Base-by-base conservation (phyloP, 2,329 filamentous ascomycete species). In the Fusarium beomiforme region DNA sequence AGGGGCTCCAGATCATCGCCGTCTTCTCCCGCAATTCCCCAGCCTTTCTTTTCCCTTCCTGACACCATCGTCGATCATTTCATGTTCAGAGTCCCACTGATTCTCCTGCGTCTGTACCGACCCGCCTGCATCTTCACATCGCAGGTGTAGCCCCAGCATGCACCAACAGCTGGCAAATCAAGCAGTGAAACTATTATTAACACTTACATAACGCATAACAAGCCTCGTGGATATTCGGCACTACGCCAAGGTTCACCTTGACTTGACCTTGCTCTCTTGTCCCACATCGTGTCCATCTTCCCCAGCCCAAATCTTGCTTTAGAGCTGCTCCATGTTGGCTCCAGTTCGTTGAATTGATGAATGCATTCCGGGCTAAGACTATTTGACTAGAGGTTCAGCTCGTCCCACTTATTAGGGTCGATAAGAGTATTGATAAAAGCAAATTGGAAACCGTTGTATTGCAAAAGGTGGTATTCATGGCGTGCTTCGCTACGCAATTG, bases 201-300 rank as follows among this genome's bases (percentile, higher is more conserved):
- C 39, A 62, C 31, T 55, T 71, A 70, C 54, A 66, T 62, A 51
- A 58, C 53, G 37, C 55, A 56, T 26, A 66, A 14, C 21, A 57
- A 43, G 41, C 39, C 31, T 46, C 55, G 21, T 70, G 60, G 65
- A 34, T 54, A 34, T 55, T 23, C 69, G 65, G 69, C 56, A 72
- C 51, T 51, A 44, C 36, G 60, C 69, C 69, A 71, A 72, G 65
- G 21, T 46, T 36, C 50, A 42, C 13, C 26, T 42, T 42, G 41
- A 34, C 53, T 46, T 21, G 41, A 46, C 44, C 24, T 41, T 37
- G 34, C 33, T 23, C 24, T 37, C 36, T 21, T 65, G 26, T 69
- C 43, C 62, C 57, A 56, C 68, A 71, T 69, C 23, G 29, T 60
- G 41, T 39, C 37, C 14, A 31, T n/a, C 42, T 64, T 69, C 55